Base-by-base conservation (phyloP, 164 flowering plant genomes). In the Sedum album region DNA sequence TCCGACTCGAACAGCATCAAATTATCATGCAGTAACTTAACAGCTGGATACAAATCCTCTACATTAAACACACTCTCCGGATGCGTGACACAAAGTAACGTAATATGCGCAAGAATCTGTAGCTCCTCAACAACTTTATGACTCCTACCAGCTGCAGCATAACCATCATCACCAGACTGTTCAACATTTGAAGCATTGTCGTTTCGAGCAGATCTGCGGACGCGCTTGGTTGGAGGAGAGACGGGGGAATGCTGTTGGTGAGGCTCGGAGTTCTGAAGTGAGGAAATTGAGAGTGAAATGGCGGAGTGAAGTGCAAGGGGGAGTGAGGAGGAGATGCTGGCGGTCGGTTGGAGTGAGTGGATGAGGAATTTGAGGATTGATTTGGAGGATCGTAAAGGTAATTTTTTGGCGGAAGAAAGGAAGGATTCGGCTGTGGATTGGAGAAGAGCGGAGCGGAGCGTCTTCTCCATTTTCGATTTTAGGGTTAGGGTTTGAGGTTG, bases 201-300 rank as follows among this genome's bases (percentile, higher is more conserved):
- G n/a, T n/a, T 53, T 17, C 88, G 73, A 11, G 84, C 67, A 0
- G 90, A 83, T 60, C 88, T 69, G 14, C 96, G 91, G 39, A 41
- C 76, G 21, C 86, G 84, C 76, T 95, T 90, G 21, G 80, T 60
- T 1, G 92, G 91, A 5, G 97, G 95, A 4, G 95, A 79, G 20
- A 60, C 42, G 2, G 85, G 79, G 42, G 88, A 75, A 38, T 53
- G 76, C 36, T 9, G 66, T 69, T 5, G 69, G 73, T n/a, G 75
- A 67, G 80, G 76, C 81, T 80, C 42, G 79, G 72, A 26, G 70
- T 15, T n/a, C n/a, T n/a, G 48, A 17, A 84, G 81, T 51, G 79
- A 74, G 31, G 69, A 44, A 69, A 91, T 76, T 63, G 85, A 82
- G 25, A 71, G 72, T 60, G 88, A 75, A 65, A 90, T 76, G 79